Base-by-base conservation (phyloP, 225 moss, liverwort and hornwort genomes). In the Sphagnum contortum region DNA sequence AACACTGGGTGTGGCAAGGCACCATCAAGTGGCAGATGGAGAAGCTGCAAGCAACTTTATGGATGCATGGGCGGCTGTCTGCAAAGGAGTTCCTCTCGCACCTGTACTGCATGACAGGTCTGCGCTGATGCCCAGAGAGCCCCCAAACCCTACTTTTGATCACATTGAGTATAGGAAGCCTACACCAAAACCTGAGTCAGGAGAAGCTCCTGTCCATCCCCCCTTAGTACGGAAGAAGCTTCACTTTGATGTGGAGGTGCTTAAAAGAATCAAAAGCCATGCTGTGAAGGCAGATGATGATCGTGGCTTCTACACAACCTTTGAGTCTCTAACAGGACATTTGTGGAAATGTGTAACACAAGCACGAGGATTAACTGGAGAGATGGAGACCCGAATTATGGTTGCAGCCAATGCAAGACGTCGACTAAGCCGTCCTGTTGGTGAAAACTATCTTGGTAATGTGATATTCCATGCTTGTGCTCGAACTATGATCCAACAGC, bases 21-120 rank as follows among this genome's bases (percentile, higher is more conserved):
- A 93, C 71, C 98, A 98, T 71, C 89, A 86, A 78, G 79, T 93
- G 55, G 92, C 93, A 49, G 98, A 93, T 55, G 93, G 98, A 2
- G 82, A 91, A 71, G 81, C 85, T 4, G 89, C 86, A 13, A 80
- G 75, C 65, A 58, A 57, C 64, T 98, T 98, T 66, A 83, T 98
- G 87, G 75, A 82, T 2, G 91, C 87, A 13, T 98, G 96, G 96
- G 80, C 71, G 44, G 45, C 69, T 5, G 81, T 73, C 11, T 83
- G 85, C 72, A 87, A 82, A 56, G 81, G 74, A 0, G 55, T 66
- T 29, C 68, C 81, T 4, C 2, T 70, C 54, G 3, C 79, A 1
- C 47, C 70, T 13, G 70, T 74, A 3, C 79, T 80, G 58, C 93
- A 93, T 68, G 83, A 86, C 50, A 93, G 96, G 55, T 78, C 87